Evolutionary conservation across 2,329 filamentous ascomycete genomes (phyloP).

Genomic region (Epichloe baconii): DNA sequence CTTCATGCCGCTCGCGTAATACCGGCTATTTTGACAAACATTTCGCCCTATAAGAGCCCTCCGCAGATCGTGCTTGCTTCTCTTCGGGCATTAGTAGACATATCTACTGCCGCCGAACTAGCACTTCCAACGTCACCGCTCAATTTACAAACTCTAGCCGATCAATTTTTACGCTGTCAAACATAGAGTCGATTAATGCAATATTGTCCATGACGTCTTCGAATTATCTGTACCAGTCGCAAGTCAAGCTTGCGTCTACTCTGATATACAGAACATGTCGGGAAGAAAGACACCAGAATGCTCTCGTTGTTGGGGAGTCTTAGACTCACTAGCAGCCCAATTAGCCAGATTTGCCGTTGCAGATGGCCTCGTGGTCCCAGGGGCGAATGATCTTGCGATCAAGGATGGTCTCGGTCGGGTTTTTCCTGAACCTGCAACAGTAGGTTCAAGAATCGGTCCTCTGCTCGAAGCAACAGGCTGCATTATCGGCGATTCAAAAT

Average conservation of each 20-base stretch:
- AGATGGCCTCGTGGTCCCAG: conserved; percentile 55
- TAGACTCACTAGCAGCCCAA: conserved; percentile 65
- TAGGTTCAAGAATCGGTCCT: conserved; percentile 46
- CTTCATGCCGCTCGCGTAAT: conserved; percentile 56
- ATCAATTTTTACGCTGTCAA: conserved; percentile 50
- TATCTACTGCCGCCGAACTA: conserved; percentile 51
- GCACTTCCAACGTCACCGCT: conserved; percentile 36
- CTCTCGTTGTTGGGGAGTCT: conserved; percentile 55
- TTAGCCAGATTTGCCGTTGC: conserved; percentile 58
- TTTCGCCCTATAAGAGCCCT: conserved; percentile 53
- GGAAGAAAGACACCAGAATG: conserved; percentile 55
- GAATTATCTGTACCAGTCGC: conserved; percentile 41
- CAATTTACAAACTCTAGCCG: conserved; percentile 40
- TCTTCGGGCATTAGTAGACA: conserved; percentile 58
- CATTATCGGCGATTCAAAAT: conserved; percentile 68
- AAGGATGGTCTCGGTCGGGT: conserved; percentile 40
- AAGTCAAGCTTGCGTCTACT: conserved; percentile 46
- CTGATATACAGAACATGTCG: conserved; percentile 49
- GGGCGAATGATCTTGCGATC: conserved; percentile 41
- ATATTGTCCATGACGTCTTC: conserved; percentile 50
- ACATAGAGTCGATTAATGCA: conserved; percentile 48
- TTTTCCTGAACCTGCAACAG: conserved; percentile 49
- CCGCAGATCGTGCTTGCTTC: conserved; percentile 58
- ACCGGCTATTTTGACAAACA: conserved; percentile 54
- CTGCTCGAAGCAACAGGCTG: conserved; percentile 66